Evolutionary conservation across 2,329 filamentous ascomycete species (phyloP), one percentile per base, ranked within the genome.

Genomic region (Aspergillus proliferans): DNA sequence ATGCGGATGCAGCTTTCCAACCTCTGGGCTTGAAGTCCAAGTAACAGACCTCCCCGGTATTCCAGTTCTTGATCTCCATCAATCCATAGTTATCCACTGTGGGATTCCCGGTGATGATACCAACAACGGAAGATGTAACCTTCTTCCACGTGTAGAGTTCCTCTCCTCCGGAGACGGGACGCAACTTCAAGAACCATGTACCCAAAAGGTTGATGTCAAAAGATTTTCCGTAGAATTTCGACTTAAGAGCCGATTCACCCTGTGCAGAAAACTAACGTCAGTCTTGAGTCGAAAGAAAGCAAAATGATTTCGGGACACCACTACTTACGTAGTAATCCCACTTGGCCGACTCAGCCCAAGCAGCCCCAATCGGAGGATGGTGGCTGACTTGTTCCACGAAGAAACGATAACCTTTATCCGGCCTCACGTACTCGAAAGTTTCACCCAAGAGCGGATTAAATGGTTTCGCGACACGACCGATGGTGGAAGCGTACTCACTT

Each of bases 61-160:
- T 95, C 85, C 87, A 92, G 72, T 98, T 98, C 75, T 90, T 95
- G 69, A 98, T 85, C 66, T 96, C 90, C 88, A 98, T 97, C 0
- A 85, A 78, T 1, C 93, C 93, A 66, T 97, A 97, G 69, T 98
- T 96, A 73, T 98, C 93, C n/a, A 98, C 88, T 0, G 87, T 88
- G 0, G 93, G 93, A 59, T 88, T 95, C 43, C 93, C 93, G 0
- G 92, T 97, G 61, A 98, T 96, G 69, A 98, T 98, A 50, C 93
- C 93, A 51, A 97, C 85, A n/a, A 98, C 93, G 1, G 91, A 94
- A 1, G 90, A 93, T 1, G 91, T 97, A 15, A 96, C 90, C 73
- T 98, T 98, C 73, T 96, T 97, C 93, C 93, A 98, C 0, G 92
- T 96, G 71, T 95, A 98, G 1, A 96, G 76, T 58, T 98, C 93